These are phyloP conservation scores for Sordariomycetes sp. DNA, from an alignment of 2,329 filamentous ascomycete genomes.

Conservation along the genomic window DNA sequence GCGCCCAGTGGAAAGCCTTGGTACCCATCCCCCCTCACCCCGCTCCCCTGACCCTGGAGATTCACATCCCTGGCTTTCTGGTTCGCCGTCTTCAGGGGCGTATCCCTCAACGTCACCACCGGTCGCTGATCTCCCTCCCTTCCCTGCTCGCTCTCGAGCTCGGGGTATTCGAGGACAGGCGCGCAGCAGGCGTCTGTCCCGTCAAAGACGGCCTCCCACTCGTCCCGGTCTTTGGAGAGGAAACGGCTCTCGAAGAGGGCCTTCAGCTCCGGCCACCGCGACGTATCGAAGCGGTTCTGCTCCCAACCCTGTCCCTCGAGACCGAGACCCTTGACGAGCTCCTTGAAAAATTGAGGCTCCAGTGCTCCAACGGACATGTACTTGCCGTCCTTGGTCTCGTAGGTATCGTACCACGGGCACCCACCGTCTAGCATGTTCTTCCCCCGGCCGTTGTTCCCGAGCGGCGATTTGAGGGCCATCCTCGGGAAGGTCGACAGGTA, in stretches of 20 bases:
- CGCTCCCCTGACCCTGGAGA: conserved; percentile 53
- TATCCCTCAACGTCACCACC: conserved; percentile 56
- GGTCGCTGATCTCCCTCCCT: conserved; percentile 63
- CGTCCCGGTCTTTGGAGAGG: conserved; percentile 55
- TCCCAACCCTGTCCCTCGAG: conserved; percentile 44
- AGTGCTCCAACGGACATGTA: conserved; percentile 87
- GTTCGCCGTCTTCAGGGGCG: conserved; percentile 57
- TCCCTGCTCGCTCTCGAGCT: conserved; percentile 56
- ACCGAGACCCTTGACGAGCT: conserved; percentile 57
- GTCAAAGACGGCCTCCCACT: conserved; percentile 85
- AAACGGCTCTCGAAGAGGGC: conserved; percentile 55
- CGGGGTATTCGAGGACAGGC: conserved; percentile 69
- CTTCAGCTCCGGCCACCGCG: conserved; percentile 59
- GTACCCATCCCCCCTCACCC: conserved; percentile 62
- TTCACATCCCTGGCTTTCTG: conserved; percentile 22
- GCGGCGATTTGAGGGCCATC: conserved; percentile 50
- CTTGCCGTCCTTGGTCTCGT: conserved; percentile 69
- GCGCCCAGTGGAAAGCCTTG: conserved; percentile 46
- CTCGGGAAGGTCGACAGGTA: conserved; percentile 75
- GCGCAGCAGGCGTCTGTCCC: conserved; percentile 87
- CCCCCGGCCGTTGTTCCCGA: conserved; percentile 58
- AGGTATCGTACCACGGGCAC: conserved; percentile 82
- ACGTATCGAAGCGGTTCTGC: conserved; percentile 46
- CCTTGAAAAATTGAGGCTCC: conserved; percentile 76
- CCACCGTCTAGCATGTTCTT: conserved; percentile 76